Evolutionary conservation across 2,329 filamentous ascomycete species (phyloP).

Genomic region (Fusarium kyushuense): DNA sequence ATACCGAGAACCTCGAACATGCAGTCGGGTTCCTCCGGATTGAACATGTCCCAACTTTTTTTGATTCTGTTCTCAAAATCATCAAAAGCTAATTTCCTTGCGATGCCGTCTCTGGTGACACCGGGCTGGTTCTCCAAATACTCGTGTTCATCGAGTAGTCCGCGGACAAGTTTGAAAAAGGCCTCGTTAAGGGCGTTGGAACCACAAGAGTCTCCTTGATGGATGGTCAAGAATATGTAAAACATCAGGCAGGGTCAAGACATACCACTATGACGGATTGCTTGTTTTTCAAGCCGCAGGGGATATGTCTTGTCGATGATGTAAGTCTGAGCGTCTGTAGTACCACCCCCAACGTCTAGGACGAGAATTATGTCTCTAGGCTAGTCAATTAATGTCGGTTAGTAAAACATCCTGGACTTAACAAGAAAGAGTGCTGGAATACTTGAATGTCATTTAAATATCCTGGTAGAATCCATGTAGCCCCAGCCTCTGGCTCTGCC

Average conservation of each 20-base stretch:
- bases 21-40: neutral
- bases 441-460: too few species aligned
- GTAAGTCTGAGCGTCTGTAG: neutral
- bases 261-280: neutral
- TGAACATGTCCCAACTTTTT: neutral
- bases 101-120: neutral
- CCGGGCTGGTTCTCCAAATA: neutral
- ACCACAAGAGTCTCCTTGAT: neutral
- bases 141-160: neutral
- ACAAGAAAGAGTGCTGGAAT: neutral
- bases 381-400: neutral
- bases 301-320: neutral
- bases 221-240: neutral
- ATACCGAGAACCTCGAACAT: neutral
- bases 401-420: neutral
- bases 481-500: slow-evolving; percentile 17
- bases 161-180: neutral
- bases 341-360: slow-evolving; percentile 11
- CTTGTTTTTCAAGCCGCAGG: neutral
- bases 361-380: neutral
- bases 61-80: neutral
- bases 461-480: neutral
- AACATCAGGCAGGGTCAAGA: neutral
- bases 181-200: slow-evolving; percentile 13
- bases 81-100: neutral